Evolutionary conservation across 345 rosid genomes (phyloP).

Genomic region (Heritiera fomes): DNA sequence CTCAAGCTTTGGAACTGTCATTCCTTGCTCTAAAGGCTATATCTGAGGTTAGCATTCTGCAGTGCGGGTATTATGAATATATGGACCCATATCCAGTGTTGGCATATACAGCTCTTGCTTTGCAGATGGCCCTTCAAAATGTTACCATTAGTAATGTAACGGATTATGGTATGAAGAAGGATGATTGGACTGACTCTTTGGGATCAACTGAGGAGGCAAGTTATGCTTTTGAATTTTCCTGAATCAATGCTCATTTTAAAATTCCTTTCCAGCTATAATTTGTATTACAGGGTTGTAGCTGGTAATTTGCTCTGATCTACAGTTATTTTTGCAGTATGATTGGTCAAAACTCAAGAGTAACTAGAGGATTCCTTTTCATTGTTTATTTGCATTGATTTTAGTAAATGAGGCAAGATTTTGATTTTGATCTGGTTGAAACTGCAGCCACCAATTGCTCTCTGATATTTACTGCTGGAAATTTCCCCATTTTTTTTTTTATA

Average conservation of each 20-base stretch:
- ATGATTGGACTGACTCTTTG: slow-evolving; percentile 27
- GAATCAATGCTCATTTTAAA: background rate
- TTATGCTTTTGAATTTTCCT: slow-evolving; percentile 22
- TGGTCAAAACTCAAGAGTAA: background rate
- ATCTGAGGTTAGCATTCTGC: slow-evolving; percentile 73
- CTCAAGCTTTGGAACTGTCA: slow-evolving; percentile 52
- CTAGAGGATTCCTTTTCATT: background rate
- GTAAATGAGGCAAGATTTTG: background rate
- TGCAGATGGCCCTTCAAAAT: slow-evolving; percentile 55
- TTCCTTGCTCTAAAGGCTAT: slow-evolving; percentile 63
- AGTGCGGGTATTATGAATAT: slow-evolving; percentile 45
- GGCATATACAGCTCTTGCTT: slow-evolving; percentile 72
- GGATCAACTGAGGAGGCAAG: slow-evolving; percentile 50
- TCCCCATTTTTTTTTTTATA: too few relatives aligned
- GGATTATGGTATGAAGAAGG: slow-evolving; percentile 28
- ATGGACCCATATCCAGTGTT: slow-evolving; percentile 67
- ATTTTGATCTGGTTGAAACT: background rate
- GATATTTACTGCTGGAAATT: background rate
- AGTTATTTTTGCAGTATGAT: background rate
- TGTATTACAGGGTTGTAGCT: background rate
- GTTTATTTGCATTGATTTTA: background rate
- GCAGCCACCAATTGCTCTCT: background rate
- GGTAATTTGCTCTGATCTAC: background rate
- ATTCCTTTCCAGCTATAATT: background rate
- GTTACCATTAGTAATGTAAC: background rate